A percentile compares a stretch with the other conserved stretches of the same genome.
Conservation (phyloP, 345 rosid genomes). For the Murraya koenigii region DNA sequence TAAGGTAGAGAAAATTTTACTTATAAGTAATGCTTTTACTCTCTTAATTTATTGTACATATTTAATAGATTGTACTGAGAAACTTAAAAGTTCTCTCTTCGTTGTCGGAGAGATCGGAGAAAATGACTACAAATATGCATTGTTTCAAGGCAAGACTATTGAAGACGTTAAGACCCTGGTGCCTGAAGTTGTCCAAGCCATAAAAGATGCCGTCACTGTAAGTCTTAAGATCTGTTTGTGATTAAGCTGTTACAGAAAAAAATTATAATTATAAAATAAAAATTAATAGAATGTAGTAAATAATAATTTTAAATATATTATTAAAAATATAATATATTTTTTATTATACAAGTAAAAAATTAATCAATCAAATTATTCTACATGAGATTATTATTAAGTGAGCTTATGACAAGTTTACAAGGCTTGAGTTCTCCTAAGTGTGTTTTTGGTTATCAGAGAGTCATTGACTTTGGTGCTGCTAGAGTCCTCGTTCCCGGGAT, state of each 20-base stretch:
- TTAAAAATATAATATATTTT: no score
- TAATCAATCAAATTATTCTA: no score
- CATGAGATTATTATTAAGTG: no score
- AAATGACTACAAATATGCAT: conserved; percentile 35
- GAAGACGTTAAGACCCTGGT: conserved; percentile 25
- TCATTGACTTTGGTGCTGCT: not conserved
- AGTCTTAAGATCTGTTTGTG: no score
- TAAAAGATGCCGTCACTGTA: conserved; percentile 20
- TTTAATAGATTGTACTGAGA: conserved; percentile 8
- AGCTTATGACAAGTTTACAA: no score
- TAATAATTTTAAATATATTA: no score
- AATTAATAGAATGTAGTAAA: no score
- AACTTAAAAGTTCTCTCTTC: conserved; percentile 27
- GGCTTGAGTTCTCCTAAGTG: not conserved
- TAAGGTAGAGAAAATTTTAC: no score
- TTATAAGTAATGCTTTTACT: no score
- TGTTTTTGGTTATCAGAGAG: conserved; percentile 3
- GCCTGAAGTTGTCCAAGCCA: conserved; percentile 36
- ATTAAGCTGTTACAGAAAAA: no score
- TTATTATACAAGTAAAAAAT: no score
- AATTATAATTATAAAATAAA: no score
- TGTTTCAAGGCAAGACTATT: conserved; percentile 17
- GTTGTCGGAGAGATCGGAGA: conserved; percentile 40
- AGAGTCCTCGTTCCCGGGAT: conserved; percentile 17
- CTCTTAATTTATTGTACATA: not conserved